A percentile compares a stretch with the other conserved stretches of the same genome.
phyloP scores from a whole-genome alignment of 371 early-diverging fungal genomes.

The Circinella umbellata region DNA sequence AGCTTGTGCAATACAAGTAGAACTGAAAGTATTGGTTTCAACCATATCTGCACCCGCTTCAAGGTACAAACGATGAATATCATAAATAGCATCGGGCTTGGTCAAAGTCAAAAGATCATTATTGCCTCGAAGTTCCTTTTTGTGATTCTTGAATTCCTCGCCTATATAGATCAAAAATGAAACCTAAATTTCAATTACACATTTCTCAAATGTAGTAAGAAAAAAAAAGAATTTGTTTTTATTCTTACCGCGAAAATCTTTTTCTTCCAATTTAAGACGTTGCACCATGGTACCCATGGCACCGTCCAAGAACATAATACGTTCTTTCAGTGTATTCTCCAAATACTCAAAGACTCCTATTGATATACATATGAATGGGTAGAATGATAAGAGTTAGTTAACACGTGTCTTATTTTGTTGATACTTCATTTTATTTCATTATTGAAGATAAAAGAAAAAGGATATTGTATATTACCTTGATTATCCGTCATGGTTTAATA shows the following conservation, averaged over 20 bases:
- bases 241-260: slow-evolving; percentile 75
- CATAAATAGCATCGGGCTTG: slow-evolving; percentile 84
- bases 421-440: not conserved
- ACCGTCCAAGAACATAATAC: slow-evolving; percentile 94
- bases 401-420: not conserved
- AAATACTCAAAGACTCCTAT: slow-evolving; percentile 70
- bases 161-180: slow-evolving; percentile 34
- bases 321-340: slow-evolving; percentile 71
- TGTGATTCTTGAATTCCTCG: slow-evolving; percentile 80
- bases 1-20: slow-evolving; percentile 88
- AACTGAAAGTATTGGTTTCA: slow-evolving; percentile 94
- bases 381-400: too few relatives aligned
- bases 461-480: not conserved
- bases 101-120: slow-evolving; percentile 93
- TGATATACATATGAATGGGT: not conserved
- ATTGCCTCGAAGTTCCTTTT: slow-evolving; percentile 90
- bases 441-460: too few relatives aligned
- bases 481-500: not conserved
- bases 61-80: slow-evolving; percentile 87
- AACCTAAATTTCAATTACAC: too few relatives aligned
- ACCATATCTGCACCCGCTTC: slow-evolving; percentile 93
- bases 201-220: too few relatives aligned
- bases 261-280: slow-evolving; percentile 77
- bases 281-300: slow-evolving; percentile 97
- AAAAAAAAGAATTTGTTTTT: too few relatives aligned